A percentile compares a stretch with the other conserved stretches of the same genome.
Conservation (phyloP, 768 basidiomycete species). For the Amanita rubescens region DNA sequence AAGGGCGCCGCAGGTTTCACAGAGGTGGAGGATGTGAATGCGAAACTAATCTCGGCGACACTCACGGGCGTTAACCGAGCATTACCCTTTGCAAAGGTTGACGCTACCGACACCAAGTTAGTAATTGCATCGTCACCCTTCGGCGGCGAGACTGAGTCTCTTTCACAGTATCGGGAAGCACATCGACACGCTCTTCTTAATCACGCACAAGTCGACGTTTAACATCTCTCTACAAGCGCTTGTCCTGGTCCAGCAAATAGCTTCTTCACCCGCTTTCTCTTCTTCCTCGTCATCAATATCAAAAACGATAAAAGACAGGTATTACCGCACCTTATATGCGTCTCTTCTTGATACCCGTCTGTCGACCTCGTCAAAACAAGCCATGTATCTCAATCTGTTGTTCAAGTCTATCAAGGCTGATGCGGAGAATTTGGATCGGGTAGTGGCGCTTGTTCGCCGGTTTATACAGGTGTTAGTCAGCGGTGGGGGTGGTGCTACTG, state of each 20-base stretch:
- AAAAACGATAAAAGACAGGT: constrained; percentile 53
- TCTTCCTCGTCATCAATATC: constrained; percentile 34
- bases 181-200: constrained; percentile 88
- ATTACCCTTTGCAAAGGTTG: constrained; percentile 83
- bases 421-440: constrained; percentile 42
- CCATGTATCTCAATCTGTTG: constrained; percentile 91
- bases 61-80: constrained; percentile 94
- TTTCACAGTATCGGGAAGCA: constrained; percentile 66
- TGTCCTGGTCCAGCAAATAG: constrained; percentile 80
- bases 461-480: constrained; percentile 73
- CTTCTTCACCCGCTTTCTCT: constrained; percentile 40
- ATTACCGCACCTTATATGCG: constrained; percentile 83
- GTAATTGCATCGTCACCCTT: constrained; percentile 15
- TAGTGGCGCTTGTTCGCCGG: constrained; percentile 75
- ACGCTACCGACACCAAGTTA: constrained; percentile 58
- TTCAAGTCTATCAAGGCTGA: constrained; percentile 83
- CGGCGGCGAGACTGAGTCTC: background rate
- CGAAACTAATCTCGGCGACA: constrained; percentile 81
- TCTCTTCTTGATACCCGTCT: constrained; percentile 82
- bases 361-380: constrained; percentile 81
- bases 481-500: constrained; percentile 67
- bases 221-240: constrained; percentile 93
- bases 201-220: constrained; percentile 95
- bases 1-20: constrained; percentile 60
- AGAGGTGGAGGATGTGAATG: constrained; percentile 73